Percentiles rank a stretch among this genome's conserved stretches.
These are phyloP conservation scores for Ciborinia camelliae DNA, from an alignment of 2,329 filamentous ascomycete genomes.

Conservation along the genomic window DNA sequence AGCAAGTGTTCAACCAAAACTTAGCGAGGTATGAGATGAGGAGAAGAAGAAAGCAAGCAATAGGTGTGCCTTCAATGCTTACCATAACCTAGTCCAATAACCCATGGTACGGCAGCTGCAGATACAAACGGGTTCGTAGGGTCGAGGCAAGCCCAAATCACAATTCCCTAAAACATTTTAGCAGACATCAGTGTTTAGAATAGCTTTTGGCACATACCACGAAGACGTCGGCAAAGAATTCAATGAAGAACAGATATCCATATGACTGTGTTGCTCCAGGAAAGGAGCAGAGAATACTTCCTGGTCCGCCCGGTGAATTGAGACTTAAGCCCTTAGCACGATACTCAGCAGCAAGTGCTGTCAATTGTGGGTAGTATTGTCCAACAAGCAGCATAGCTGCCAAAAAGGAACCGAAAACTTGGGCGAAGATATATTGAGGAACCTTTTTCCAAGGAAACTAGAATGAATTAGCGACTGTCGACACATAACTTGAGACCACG, in stretches of 20 bases:
- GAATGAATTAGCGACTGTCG: not conserved
- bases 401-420: conserved; percentile 55
- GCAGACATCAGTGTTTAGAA: not conserved
- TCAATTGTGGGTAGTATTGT: conserved; percentile 53
- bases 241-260: conserved; percentile 55
- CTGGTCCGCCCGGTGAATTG: conserved; percentile 49
- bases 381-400: conserved; percentile 54
- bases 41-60: not conserved
- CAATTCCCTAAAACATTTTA: conserved; percentile 38
- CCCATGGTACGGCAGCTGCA: conserved; percentile 47
- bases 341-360: conserved; percentile 39
- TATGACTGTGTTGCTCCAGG: conserved; percentile 48
- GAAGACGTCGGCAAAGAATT: conserved; percentile 57
- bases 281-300: conserved; percentile 54
- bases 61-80: not conserved
- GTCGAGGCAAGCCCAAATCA: conserved; percentile 57
- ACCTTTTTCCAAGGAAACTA: conserved; percentile 56
- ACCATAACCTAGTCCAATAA: conserved; percentile 51
- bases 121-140: conserved; percentile 55
- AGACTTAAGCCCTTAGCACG: conserved; percentile 37
- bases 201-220: conserved; percentile 37
- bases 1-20: conserved; percentile 39
- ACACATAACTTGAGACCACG: not conserved
- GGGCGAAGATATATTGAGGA: conserved; percentile 53
- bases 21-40: too few relatives aligned